Conservation (phyloP, 305 asterid genomes). For the Solanum hybrid region DNA sequence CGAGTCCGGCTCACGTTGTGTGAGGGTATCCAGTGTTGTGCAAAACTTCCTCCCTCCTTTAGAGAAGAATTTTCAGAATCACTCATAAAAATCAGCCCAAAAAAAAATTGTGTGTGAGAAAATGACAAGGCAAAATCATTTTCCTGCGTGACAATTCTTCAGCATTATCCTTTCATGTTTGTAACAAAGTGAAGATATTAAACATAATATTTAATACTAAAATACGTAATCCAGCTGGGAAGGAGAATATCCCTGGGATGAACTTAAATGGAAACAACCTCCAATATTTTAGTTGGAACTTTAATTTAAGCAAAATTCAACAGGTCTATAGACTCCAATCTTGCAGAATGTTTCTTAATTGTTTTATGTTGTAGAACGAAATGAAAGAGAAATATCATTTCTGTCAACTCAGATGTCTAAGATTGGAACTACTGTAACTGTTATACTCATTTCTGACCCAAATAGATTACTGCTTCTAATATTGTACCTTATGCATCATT, state of each 20-base stretch:
- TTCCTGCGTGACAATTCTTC: neutral
- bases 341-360: neutral
- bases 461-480: neutral
- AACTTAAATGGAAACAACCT: neutral
- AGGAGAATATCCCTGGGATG: neutral
- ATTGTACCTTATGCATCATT: neutral
- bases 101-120: neutral
- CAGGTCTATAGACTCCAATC: neutral
- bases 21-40: slow-evolving; percentile 76
- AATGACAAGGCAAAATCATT: neutral
- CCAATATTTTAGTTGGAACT: neutral
- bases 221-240: neutral
- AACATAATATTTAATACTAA: neutral
- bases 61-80: slow-evolving; percentile 7
- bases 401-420: neutral
- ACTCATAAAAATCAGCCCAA: neutral
- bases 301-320: neutral
- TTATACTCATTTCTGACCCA: neutral
- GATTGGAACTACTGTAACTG: neutral
- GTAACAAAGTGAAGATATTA: neutral
- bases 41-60: slow-evolving; percentile 82
- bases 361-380: neutral
- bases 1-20: slow-evolving; percentile 82
- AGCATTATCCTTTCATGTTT: neutral
- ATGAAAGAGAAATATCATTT: neutral